A percentile compares a stretch with the other conserved stretches of the same genome.
Conservation (phyloP, 2,329 filamentous ascomycete genomes). For the Fusarium sterilihyphosum region DNA sequence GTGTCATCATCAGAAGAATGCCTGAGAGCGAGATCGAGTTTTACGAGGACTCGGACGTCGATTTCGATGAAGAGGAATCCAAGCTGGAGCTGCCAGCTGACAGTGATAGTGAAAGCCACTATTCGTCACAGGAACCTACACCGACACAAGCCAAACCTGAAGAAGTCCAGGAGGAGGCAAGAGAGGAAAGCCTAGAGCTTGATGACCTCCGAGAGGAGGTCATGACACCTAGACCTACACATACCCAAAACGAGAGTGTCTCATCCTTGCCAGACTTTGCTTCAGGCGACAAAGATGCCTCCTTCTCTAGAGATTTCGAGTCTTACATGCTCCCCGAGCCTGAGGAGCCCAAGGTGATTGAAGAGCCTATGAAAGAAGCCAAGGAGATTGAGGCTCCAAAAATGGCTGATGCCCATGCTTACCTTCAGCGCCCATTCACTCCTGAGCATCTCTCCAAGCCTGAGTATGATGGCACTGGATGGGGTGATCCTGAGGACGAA, state of each 20-base stretch:
- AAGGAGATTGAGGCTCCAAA: conserved; percentile 42
- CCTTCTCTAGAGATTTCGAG: conserved; percentile 57
- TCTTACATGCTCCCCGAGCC: conserved; percentile 59
- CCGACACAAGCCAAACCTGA: conserved; percentile 38
- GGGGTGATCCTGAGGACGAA: conserved; percentile 65
- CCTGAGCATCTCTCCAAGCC: conserved; percentile 66
- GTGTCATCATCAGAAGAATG: conserved; percentile 74
- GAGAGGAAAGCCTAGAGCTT: neutral
- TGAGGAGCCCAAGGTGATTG: conserved; percentile 45
- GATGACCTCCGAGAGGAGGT: conserved; percentile 55
- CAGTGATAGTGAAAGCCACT: conserved; percentile 52
- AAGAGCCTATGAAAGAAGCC: conserved; percentile 39
- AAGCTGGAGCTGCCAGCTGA: conserved; percentile 60
- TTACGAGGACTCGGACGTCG: conserved; percentile 58
- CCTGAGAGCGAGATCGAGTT: conserved; percentile 72
- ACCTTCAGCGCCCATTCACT: conserved; percentile 57
- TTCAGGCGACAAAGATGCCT: conserved; percentile 47
- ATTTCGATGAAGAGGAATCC: conserved; percentile 68
- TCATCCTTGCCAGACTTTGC: conserved; percentile 52
- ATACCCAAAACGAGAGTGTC: conserved; percentile 30
- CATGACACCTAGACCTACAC: conserved; percentile 60
- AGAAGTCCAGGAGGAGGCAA: conserved; percentile 52
- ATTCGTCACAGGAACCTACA: conserved; percentile 44
- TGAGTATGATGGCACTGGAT: conserved; percentile 71
- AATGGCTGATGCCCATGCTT: conserved; percentile 51